These are phyloP conservation scores for Linum trigynum DNA, from an alignment of 345 rosid genomes.

Conservation along the genomic window DNA sequence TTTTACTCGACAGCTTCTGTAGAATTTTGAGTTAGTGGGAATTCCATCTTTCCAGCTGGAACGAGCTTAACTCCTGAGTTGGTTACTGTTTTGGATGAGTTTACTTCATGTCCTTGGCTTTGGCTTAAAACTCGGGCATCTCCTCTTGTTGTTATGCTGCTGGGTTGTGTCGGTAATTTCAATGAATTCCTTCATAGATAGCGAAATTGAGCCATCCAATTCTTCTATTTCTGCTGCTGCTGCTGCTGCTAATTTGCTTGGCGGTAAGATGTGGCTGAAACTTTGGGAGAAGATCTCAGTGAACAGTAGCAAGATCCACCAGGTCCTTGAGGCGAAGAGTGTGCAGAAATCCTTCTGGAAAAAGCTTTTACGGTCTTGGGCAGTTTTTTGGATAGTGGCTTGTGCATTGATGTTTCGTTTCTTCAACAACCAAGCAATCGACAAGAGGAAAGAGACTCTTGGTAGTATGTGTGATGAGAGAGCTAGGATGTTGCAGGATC, in stretches of 20 bases:
- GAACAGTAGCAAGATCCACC: conserved; percentile 40
- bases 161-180: conserved; percentile 56
- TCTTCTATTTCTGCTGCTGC: conserved; percentile 33
- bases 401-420: conserved; percentile 49
- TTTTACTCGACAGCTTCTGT: conserved; percentile 29
- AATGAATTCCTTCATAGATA: conserved; percentile 51
- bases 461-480: conserved; percentile 93
- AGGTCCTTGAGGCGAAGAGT: conserved; percentile 49
- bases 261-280: conserved; percentile 48
- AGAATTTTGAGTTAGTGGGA: conserved; percentile 26
- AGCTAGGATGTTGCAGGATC: conserved; percentile 97
- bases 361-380: conserved; percentile 53
- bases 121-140: conserved; percentile 72
- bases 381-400: conserved; percentile 36
- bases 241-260: conserved; percentile 7
- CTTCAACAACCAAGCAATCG: conserved; percentile 64
- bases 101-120: conserved; percentile 64
- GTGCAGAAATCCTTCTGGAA: conserved; percentile 51
- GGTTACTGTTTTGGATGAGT: conserved; percentile 58
- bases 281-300: conserved; percentile 49
- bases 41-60: conserved; percentile 23
- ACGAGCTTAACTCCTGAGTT: neutral
- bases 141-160: conserved; percentile 76
- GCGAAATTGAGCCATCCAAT: conserved; percentile 42
- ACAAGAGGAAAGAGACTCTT: conserved; percentile 70